Evolutionary conservation across 2,329 filamentous ascomycete genomes (phyloP).

Genomic region (Penicillium sp.): DNA sequence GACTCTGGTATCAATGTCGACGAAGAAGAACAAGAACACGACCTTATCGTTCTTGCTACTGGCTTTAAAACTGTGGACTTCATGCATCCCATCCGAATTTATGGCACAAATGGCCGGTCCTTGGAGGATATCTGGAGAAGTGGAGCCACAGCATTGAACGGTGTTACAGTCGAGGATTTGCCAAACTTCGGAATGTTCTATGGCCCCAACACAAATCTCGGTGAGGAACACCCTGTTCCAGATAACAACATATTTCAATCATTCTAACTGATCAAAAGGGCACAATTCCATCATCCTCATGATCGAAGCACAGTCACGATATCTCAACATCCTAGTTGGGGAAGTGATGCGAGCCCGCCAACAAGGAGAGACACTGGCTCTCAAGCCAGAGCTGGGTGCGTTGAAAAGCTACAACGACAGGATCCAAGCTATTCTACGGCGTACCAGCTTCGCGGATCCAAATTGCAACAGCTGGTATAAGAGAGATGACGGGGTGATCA

Average conservation of each 20-base stretch:
- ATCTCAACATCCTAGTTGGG: conserved; percentile 51
- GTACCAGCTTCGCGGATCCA: conserved; percentile 53
- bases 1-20: conserved; percentile 48
- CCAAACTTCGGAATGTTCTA: conserved; percentile 59
- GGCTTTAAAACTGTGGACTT: conserved; percentile 60
- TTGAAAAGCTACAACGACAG: conserved; percentile 47
- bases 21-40: conserved; percentile 46
- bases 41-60: conserved; percentile 58
- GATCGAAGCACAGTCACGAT: conserved; percentile 58
- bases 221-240: conserved; percentile 10
- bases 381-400: conserved; percentile 44
- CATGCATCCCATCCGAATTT: conserved; percentile 56
- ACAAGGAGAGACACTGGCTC: conserved; percentile 40
- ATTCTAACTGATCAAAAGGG: conserved; percentile 28
- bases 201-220: conserved; percentile 56
- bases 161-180: conserved; percentile 51
- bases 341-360: conserved; percentile 48
- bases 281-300: conserved; percentile 61
- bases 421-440: conserved; percentile 46
- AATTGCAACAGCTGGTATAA: conserved; percentile 59
- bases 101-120: conserved; percentile 43
- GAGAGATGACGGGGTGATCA: conserved; percentile 52
- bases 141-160: conserved; percentile 52
- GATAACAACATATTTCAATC: neutral
- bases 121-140: conserved; percentile 54